Evolutionary conservation across 345 rosid species (phyloP).

Genomic region (Brassica juncea): DNA sequence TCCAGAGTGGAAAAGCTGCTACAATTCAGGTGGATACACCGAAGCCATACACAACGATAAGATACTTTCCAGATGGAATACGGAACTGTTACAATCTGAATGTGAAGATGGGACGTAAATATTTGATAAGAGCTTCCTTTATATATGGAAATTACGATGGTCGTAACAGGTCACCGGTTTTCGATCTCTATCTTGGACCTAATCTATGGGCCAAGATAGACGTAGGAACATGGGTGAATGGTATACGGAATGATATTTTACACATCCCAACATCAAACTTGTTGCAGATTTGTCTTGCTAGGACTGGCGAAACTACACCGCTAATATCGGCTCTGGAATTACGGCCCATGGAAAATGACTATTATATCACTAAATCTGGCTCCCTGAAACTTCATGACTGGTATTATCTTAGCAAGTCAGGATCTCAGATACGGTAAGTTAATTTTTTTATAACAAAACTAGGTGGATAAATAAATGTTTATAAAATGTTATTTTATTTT

Average conservation of each 20-base stretch:
- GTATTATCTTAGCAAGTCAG: background rate
- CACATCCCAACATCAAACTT: constrained; percentile 16
- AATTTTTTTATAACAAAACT: no score
- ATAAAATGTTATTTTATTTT: no score
- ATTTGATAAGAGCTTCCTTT: constrained; percentile 42
- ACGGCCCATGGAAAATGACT: constrained; percentile 5
- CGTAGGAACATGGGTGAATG: background rate
- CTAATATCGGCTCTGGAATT: constrained; percentile 14
- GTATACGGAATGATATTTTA: background rate
- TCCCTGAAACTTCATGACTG: background rate
- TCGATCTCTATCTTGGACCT: constrained; percentile 33
- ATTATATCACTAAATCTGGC: constrained; percentile 18
- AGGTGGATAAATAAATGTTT: no score
- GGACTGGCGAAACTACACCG: constrained; percentile 21
- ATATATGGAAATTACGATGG: constrained; percentile 48
- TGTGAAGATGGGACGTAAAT: constrained; percentile 31
- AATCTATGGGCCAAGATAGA: constrained; percentile 30
- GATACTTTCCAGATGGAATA: constrained; percentile 46
- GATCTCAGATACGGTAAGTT: background rate
- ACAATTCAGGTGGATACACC: background rate
- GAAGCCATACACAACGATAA: background rate
- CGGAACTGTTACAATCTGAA: constrained; percentile 47
- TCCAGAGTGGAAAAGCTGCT: constrained; percentile 30
- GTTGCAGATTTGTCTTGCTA: constrained; percentile 38
- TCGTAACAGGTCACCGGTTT: background rate